phyloP scores from a whole-genome alignment of 1,284 basidiomycete genomes.

The Naganishia sp. region DNA sequence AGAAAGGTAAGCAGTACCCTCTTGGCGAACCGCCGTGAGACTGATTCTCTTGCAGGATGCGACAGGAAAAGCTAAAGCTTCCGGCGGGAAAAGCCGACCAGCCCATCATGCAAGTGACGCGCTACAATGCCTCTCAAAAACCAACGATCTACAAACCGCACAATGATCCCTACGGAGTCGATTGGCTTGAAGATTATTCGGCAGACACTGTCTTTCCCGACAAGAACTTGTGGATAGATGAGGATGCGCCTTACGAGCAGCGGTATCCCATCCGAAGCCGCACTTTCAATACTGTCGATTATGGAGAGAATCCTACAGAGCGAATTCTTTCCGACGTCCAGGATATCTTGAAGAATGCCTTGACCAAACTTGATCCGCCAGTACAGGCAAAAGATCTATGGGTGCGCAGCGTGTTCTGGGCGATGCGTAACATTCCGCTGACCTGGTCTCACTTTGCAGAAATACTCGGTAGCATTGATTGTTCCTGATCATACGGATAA shows the following conservation, averaged over 20 bases:
- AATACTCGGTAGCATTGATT: constrained; percentile 83
- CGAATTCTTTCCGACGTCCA: constrained; percentile 75
- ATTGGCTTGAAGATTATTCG: constrained; percentile 67
- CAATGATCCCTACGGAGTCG: constrained; percentile 75
- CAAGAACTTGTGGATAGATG: constrained; percentile 73
- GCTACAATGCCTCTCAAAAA: constrained; percentile 61
- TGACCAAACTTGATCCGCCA: constrained; percentile 60
- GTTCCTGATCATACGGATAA: constrained; percentile 91
- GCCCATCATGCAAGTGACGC: constrained; percentile 66
- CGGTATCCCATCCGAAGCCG: constrained; percentile 76
- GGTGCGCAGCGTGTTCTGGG: constrained; percentile 54
- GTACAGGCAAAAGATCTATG: constrained; percentile 63
- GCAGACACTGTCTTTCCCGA: constrained; percentile 64
- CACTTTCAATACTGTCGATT: constrained; percentile 77
- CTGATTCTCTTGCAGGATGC: constrained; percentile 79
- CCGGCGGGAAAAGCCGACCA: constrained; percentile 72
- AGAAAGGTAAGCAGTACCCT: constrained; percentile 1
- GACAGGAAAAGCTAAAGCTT: constrained; percentile 80
- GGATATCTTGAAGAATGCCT: constrained; percentile 63
- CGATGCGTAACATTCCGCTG: not conserved
- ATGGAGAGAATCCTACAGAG: constrained; percentile 62
- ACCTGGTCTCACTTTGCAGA: constrained; percentile 55
- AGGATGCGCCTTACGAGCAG: constrained; percentile 65
- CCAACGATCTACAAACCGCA: constrained; percentile 58
- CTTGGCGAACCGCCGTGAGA: constrained; percentile 60